Base-by-base conservation (phyloP, 441 rosid species). In the Breynia disticha region DNA sequence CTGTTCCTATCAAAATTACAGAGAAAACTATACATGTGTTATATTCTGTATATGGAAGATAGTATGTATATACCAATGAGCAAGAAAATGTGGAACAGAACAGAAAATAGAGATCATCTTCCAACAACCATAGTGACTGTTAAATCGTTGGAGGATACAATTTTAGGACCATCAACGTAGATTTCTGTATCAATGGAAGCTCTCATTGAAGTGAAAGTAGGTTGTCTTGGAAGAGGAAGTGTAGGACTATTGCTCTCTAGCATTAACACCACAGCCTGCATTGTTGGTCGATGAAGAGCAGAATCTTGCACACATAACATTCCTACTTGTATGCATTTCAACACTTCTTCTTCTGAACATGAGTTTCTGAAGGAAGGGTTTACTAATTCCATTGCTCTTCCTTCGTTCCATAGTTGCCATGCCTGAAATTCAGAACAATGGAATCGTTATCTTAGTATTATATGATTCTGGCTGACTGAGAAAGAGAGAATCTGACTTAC, bases 401-500 rank as follows among this genome's bases (percentile, higher is more conserved):
- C 62, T 44, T 70, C 68, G 7, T 19, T 64, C 83, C 87, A 76
- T 4, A 71, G 63, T 16, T 65, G 56, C 86, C 83, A 80, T 9
- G 78, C 81, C 83, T 78, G 32, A 24, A 24, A 24, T 24, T 24
- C 32, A 24, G 4, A 3, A 24, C 7, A 3, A 24, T 7, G 7
- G 32, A 24, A 24, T 24, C 32, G 7, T 24, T 7, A 24, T 24
- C 32, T 24, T 24, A 24, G 3, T 24, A 24, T 24, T 24, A 24
- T 24, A n/a, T n/a, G n/a, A n/a, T n/a, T n/a, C n/a, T n/a, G n/a
- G n/a, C n/a, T n/a, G n/a, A n/a, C n/a, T n/a, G n/a, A n/a, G n/a
- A n/a, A n/a, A n/a, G n/a, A n/a, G n/a, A n/a, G n/a, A n/a, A n/a
- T 21, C 55, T 20, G 48, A 74, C 93, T 83, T 76, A 87, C 96